Percentiles rank a stretch among this genome's conserved stretches.
These are phyloP conservation scores for Ganoderma sinense DNA, from an alignment of 1,284 basidiomycete genomes.

Conservation along the genomic window DNA sequence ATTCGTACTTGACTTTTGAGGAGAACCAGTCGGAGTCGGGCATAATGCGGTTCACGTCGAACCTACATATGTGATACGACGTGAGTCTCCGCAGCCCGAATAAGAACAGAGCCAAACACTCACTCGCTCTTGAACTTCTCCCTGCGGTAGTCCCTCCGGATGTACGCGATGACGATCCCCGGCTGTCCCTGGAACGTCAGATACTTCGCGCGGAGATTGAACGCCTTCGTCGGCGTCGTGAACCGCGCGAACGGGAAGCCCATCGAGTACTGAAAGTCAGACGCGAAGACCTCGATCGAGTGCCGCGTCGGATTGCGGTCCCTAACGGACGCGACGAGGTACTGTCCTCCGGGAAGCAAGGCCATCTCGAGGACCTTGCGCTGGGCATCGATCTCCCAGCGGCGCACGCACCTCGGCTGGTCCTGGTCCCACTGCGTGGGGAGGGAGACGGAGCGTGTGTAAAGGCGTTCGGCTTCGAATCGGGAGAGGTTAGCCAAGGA, in stretches of 20 bases:
- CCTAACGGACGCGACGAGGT: constrained; percentile 66
- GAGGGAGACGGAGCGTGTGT: constrained; percentile 66
- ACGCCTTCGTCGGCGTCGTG: constrained; percentile 58
- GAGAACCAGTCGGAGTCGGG: constrained; percentile 8
- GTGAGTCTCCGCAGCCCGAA: constrained; percentile 31
- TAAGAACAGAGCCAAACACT: constrained; percentile 15
- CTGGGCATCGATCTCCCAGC: constrained; percentile 47
- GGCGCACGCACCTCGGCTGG: constrained; percentile 31
- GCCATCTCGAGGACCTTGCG: constrained; percentile 63
- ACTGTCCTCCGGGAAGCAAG: constrained; percentile 75
- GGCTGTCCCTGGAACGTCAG: constrained; percentile 53
- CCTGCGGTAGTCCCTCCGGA: constrained; percentile 43
- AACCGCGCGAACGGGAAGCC: constrained; percentile 60
- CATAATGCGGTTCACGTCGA: constrained; percentile 47
- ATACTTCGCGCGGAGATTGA: constrained; percentile 70
- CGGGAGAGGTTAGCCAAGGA: constrained; percentile 49
- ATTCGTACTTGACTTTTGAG: constrained; percentile 55
- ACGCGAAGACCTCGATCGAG: constrained; percentile 58
- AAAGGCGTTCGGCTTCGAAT: constrained; percentile 67
- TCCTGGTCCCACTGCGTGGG: constrained; percentile 46
- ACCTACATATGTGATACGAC: constrained; percentile 39
- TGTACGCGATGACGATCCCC: constrained; percentile 67
- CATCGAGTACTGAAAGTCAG: constrained; percentile 60
- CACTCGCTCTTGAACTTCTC: constrained; percentile 4
- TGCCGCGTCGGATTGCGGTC: constrained; percentile 53